phyloP scores from a whole-genome alignment of 2,329 filamentous ascomycete species.

The Colletotrichum godetiae region DNA sequence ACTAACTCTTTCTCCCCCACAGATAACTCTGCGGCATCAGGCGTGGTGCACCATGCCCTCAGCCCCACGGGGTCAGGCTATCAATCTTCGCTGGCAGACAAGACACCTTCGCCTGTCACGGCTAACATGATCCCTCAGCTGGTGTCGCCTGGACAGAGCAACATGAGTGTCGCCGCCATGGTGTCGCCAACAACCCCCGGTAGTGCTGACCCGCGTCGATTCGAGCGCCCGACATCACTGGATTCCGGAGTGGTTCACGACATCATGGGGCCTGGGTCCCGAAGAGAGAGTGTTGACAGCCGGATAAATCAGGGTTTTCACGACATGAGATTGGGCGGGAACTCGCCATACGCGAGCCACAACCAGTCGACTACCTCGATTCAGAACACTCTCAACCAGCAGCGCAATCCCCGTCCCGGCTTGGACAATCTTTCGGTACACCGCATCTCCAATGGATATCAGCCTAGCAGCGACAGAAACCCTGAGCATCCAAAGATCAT shows the following conservation, averaged over 20 bases:
- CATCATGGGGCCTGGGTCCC: slow-evolving; percentile 61
- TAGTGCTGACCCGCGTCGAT: slow-evolving; percentile 55
- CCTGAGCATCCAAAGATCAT: slow-evolving; percentile 65
- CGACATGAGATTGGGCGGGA: slow-evolving; percentile 74
- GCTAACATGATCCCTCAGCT: slow-evolving; percentile 63
- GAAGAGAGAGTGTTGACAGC: slow-evolving; percentile 84
- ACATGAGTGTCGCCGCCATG: slow-evolving; percentile 76
- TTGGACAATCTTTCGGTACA: slow-evolving; percentile 65
- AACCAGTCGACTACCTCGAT: slow-evolving; percentile 83
- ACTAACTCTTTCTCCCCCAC: slow-evolving; percentile 29
- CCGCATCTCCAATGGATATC: slow-evolving; percentile 74
- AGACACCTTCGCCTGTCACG: slow-evolving; percentile 71
- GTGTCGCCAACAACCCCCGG: slow-evolving; percentile 68
- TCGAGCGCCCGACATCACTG: slow-evolving; percentile 53
- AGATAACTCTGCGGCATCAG: slow-evolving; percentile 60
- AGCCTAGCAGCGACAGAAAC: slow-evolving; percentile 68
- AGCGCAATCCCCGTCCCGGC: slow-evolving; percentile 68
- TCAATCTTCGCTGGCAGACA: slow-evolving; percentile 64
- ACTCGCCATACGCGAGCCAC: slow-evolving; percentile 79
- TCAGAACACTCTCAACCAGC: slow-evolving; percentile 76
- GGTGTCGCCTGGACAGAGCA: slow-evolving; percentile 65
- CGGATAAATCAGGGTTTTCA: slow-evolving; percentile 78
- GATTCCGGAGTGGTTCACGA: slow-evolving; percentile 47
- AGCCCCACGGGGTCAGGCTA: slow-evolving; percentile 55
- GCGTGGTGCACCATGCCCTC: slow-evolving; percentile 35